Base-by-base conservation (phyloP, 176 grass and related monocot species). In the Leersia perrieri region DNA sequence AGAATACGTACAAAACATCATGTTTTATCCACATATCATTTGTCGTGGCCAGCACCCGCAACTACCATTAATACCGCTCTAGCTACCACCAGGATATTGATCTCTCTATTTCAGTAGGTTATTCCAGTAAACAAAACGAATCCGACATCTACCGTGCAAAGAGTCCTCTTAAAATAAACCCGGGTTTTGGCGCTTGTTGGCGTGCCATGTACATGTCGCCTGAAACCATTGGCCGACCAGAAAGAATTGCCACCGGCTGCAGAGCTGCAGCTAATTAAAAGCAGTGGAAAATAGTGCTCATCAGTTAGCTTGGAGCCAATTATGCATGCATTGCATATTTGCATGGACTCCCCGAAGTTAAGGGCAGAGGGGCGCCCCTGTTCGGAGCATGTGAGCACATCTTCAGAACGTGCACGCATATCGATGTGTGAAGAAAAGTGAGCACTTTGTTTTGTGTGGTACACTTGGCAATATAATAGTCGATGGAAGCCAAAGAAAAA, bases 401-500 rank as follows among this genome's bases (percentile, higher is more conserved):
- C 71, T 67, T 58, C 61, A 75, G 33, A 76, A 68, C 42, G 27
- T 84, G 82, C 82, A 33, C 76, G 72, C 72, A 66, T 42, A 47
- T 31, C 20, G 39, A 30, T 20, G n/a, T 7, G 57, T 9, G 11
- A 23, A 60, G 25, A 22, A 68, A 83, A 41, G 3, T 7, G 9
- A 23, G 41, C 72, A 28, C 47, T 36, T 80, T 66, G 42, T 34
- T 34, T 51, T 40, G 20, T 18, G 11, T 16, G 9, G 8, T 55
- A 14, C 33, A 66, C 33, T 75, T 11, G 61, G 30, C 61, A 13
- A 28, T 58, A 34, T 39, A 26, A 26, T 61, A 4, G 5, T 82
- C 35, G 14, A 66, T 51, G 68, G 32, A 39, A 18, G 66, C n/a
- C 44, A 27, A 69, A 57, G 6, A 34, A 7, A 27, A 13, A 25